These are phyloP conservation scores for Conticribra weissflogii DNA, from an alignment of 108 stramenopile species.

Conservation along the genomic window DNA sequence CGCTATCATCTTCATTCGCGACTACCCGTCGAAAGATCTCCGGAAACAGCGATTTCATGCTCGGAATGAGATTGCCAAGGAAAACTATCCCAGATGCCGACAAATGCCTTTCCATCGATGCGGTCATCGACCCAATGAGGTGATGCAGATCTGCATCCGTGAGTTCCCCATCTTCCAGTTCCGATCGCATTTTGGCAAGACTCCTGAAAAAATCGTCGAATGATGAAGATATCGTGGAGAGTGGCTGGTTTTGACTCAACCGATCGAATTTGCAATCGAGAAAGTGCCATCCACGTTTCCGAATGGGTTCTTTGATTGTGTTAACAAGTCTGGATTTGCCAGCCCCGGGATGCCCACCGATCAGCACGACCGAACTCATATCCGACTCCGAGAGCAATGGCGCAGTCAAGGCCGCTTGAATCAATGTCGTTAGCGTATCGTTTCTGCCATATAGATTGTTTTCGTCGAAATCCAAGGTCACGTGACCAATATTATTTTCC, in stretches of 20 bases:
- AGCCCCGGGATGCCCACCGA: too few relatives aligned
- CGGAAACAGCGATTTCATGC: not conserved
- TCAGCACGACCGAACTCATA: too few relatives aligned
- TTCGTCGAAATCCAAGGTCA: too few relatives aligned
- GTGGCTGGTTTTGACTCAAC: not conserved
- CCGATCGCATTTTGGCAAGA: not conserved
- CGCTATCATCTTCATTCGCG: not conserved
- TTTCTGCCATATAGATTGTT: too few relatives aligned
- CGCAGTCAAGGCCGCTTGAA: too few relatives aligned
- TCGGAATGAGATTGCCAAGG: not conserved
- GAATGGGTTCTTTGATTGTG: too few relatives aligned
- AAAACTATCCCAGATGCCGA: not conserved
- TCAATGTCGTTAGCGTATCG: too few relatives aligned
- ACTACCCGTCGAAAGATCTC: not conserved
- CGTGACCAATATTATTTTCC: too few relatives aligned
- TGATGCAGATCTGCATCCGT: not conserved
- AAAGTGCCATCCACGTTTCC: not conserved
- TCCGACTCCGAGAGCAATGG: too few relatives aligned
- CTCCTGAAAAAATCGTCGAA: not conserved
- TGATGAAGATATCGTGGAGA: not conserved
- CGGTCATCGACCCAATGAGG: not conserved
- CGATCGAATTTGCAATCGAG: not conserved
- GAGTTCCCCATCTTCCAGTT: not conserved
- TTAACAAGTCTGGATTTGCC: too few relatives aligned
- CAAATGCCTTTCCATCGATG: not conserved